Evolutionary conservation across 345 rosid genomes (phyloP), one percentile per base, ranked within the genome.

Genomic region (Aethionema arabicum): DNA sequence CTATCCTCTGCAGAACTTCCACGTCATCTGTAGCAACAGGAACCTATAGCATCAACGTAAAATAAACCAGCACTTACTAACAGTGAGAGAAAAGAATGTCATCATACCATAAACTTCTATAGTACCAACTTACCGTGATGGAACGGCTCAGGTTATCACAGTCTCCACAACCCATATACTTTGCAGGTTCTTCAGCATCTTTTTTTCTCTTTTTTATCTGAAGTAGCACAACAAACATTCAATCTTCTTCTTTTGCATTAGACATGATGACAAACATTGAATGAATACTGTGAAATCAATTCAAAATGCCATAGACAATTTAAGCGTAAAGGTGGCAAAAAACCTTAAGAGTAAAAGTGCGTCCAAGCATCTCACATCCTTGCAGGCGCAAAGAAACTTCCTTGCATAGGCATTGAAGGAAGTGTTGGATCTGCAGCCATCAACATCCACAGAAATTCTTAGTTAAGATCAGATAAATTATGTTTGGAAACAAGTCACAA

Each of bases 91-190:
- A 9, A 59, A 67, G 1, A 60, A 49, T 10, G 21, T 36, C 21
- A 41, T 38, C 58, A 69, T 61, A 35, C 14, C 41, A 48, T 29
- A 21, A 42, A 57, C 21, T 36, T 50, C 14, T 46, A 56, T 42
- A 40, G 36, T 42, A 64, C 11, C 14, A 52, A 63, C 63, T 78
- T 85, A 88, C 95, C 75, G 93, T 89, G 37, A 77, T 64, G 42
- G 96, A 83, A 72, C 91, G 98, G 46, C 95, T 89, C 67, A 86
- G 58, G 66, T 85, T 92, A 76, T 89, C 96, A 76, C 95, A 89
- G 53, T 78, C 90, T 51, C 96, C 96, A 66, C 81, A 81, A 11
- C 98, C 96, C 96, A 92, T 87, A 66, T 74, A 92, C 79, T 92
- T 92, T n/a, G 67, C 39, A 67, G 98, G 95, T 74, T 89, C 95